Evolutionary conservation across 2,329 filamentous ascomycete species (phyloP).

Genomic region (Pseudocercospora crystallina): DNA sequence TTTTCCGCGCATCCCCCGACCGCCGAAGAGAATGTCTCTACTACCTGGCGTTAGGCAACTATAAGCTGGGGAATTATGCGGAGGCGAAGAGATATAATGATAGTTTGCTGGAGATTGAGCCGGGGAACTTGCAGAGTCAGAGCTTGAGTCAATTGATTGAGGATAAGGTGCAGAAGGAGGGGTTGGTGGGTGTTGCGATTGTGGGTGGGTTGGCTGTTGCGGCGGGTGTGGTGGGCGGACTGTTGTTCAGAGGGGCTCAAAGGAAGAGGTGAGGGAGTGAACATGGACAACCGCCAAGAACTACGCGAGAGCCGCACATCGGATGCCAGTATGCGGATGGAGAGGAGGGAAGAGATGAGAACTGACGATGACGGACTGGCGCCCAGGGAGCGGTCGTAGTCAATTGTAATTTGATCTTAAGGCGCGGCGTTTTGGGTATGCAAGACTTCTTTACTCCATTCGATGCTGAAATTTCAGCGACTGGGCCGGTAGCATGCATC

Average conservation of each 20-base stretch:
- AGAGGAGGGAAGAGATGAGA: too few relatives aligned
- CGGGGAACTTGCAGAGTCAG: conserved; percentile 82
- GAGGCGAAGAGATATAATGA: conserved; percentile 96
- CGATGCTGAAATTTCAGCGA: too few relatives aligned
- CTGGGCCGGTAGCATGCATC: too few relatives aligned
- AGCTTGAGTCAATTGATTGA: conserved; percentile 88
- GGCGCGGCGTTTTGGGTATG: too few relatives aligned
- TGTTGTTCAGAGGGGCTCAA: conserved; percentile 72
- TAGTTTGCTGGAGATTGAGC: conserved; percentile 84
- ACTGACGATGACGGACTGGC: too few relatives aligned
- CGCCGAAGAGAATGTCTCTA: conserved; percentile 96
- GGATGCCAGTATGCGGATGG: too few relatives aligned
- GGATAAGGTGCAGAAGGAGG: conserved; percentile 93
- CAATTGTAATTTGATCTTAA: too few relatives aligned
- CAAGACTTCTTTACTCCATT: too few relatives aligned
- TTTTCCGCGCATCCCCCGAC: conserved; percentile 91
- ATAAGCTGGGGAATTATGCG: conserved; percentile 96
- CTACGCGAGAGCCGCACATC: too few relatives aligned
- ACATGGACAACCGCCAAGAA: neutral
- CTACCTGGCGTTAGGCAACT: conserved; percentile 95
- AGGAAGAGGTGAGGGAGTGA: conserved; percentile 27
- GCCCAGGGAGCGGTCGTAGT: too few relatives aligned
- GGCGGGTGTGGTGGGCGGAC: conserved; percentile 86
- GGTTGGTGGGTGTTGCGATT: conserved; percentile 90
- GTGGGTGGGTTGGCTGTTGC: conserved; percentile 89